phyloP scores from a whole-genome alignment of 495 filamentous ascomycete genomes.

The Penicillium turbatum region DNA sequence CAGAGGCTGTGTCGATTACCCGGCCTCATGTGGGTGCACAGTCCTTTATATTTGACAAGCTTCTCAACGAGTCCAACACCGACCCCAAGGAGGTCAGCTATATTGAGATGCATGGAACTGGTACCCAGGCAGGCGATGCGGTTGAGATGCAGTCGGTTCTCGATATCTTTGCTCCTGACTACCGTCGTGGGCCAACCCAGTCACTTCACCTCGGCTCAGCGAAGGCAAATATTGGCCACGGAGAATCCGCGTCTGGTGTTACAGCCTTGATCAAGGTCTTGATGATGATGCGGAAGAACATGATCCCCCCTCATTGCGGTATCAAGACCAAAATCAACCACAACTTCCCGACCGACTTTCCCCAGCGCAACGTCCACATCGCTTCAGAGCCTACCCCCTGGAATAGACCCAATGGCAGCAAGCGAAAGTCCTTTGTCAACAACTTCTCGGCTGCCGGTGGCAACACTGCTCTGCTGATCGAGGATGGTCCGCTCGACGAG shows the following conservation, averaged over 20 bases:
- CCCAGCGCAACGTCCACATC: conserved; percentile 71
- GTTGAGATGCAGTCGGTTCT: conserved; percentile 76
- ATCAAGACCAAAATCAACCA: conserved; percentile 81
- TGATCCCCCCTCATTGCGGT: conserved; percentile 82
- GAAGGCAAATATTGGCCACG: conserved; percentile 89
- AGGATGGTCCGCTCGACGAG: conserved; percentile 47
- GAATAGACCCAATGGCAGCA: conserved; percentile 55
- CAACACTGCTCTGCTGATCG: conserved; percentile 51
- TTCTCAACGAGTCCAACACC: conserved; percentile 65
- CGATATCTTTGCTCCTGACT: conserved; percentile 71
- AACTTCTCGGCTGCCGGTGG: conserved; percentile 64
- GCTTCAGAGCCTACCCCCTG: conserved; percentile 57
- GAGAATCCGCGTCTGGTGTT: conserved; percentile 82
- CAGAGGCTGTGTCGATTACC: conserved; percentile 76
- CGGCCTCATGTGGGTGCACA: conserved; percentile 74
- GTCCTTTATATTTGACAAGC: conserved; percentile 60
- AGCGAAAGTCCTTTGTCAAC: conserved; percentile 61
- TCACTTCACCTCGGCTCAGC: conserved; percentile 78
- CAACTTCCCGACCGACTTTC: conserved; percentile 72
- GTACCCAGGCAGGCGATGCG: conserved; percentile 77
- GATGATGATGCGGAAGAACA: conserved; percentile 80
- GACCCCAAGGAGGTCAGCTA: conserved; percentile 74
- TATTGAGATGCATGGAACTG: conserved; percentile 88
- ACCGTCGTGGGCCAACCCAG: conserved; percentile 61
- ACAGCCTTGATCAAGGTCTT: conserved; percentile 79